Evolutionary conservation across 23 red algal genomes (phyloP).

Genomic region (Gracilaria gracilis): DNA sequence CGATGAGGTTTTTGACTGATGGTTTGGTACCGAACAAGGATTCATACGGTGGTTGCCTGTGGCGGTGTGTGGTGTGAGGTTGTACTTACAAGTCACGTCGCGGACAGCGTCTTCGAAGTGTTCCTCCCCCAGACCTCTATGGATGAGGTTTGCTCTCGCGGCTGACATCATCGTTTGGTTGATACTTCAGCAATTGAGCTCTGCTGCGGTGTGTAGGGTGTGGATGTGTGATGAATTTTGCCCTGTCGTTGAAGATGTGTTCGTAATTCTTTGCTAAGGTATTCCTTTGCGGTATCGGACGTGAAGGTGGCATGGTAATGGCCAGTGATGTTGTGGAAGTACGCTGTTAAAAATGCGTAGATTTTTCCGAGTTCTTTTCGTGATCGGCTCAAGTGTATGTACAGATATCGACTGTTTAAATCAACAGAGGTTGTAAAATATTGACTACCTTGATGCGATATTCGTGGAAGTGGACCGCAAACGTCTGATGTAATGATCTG

Average conservation of each 20-base stretch:
- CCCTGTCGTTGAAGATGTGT: neutral
- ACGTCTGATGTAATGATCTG: neutral
- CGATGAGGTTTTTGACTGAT: neutral
- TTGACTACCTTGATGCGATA: neutral
- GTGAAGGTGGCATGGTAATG: neutral
- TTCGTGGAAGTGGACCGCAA: neutral
- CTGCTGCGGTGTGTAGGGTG: neutral
- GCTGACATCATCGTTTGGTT: neutral
- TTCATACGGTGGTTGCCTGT: conserved; percentile 9
- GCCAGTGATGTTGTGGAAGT: neutral
- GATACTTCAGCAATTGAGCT: conserved; percentile 9
- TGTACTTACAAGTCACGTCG: conserved; percentile 11
- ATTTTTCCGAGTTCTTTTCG: neutral
- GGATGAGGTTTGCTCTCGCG: neutral
- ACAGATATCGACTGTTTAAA: neutral
- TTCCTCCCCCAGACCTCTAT: neutral
- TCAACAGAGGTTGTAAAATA: neutral
- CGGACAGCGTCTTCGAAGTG: neutral
- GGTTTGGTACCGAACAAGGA: neutral
- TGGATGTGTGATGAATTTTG: neutral
- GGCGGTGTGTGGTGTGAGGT: neutral
- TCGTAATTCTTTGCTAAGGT: conserved; percentile 8
- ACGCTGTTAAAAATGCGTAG: neutral
- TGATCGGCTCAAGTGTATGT: neutral
- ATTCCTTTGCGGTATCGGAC: conserved; percentile 8